Conservation (phyloP, 352 stramenopile genomes). For the Phytophthora cajani region DNA sequence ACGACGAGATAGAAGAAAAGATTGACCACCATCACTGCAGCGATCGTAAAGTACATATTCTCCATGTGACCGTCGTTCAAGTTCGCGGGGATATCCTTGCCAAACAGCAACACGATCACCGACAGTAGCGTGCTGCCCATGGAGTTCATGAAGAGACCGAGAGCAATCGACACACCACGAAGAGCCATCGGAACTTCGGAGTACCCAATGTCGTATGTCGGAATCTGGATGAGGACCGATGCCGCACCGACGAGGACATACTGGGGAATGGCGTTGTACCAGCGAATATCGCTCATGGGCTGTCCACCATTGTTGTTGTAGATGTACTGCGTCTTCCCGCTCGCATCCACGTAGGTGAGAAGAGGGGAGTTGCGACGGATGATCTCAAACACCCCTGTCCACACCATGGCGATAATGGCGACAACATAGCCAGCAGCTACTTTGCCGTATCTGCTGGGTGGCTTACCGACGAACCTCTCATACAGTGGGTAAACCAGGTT, state of each 20-base stretch:
- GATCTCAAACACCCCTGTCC: constrained; percentile 45
- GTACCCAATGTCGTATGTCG: constrained; percentile 21
- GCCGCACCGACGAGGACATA: constrained; percentile 16
- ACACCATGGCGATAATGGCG: constrained; percentile 47
- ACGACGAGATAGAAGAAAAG: constrained; percentile 41
- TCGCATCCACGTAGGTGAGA: constrained; percentile 26
- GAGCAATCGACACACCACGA: constrained; percentile 14
- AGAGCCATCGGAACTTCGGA: constrained; percentile 21
- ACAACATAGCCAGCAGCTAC: constrained; percentile 43
- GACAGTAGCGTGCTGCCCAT: constrained; percentile 25
- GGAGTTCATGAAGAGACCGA: constrained; percentile 24
- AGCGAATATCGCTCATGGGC: constrained; percentile 23
- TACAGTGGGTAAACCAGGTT: constrained; percentile 53
- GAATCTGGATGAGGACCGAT: constrained; percentile 22
- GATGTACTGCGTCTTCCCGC: constrained; percentile 17
- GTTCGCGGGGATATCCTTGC: constrained; percentile 32
- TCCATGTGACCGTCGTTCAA: constrained; percentile 66
- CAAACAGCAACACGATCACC: constrained; percentile 21
- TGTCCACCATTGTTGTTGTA: constrained; percentile 35
- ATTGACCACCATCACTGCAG: constrained; percentile 36
- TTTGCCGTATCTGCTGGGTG: constrained; percentile 45
- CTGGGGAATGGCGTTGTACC: constrained; percentile 21
- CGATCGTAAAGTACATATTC: constrained; percentile 45
- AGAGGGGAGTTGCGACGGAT: constrained; percentile 33
- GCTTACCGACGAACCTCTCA: constrained; percentile 43